A percentile compares a stretch with the other conserved stretches of the same genome.
These are phyloP conservation scores for Penicillium oxalicum DNA, from an alignment of 2,329 filamentous ascomycete genomes.

Conservation along the genomic window DNA sequence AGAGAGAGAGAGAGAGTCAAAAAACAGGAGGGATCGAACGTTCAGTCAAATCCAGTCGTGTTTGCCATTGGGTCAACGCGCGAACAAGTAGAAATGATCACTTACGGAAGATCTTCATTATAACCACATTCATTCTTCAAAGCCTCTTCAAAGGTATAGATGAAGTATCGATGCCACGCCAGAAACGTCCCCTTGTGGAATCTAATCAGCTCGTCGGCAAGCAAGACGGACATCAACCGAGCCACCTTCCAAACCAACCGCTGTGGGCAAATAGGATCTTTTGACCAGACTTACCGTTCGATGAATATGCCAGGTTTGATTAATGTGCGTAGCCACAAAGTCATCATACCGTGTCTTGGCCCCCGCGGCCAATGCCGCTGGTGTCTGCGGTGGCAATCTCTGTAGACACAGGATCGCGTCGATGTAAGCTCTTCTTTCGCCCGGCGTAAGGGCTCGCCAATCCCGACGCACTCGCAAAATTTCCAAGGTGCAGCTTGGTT, in stretches of 20 bases:
- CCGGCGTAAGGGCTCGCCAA: conserved; percentile 28
- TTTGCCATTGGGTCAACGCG: no score
- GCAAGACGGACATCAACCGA: conserved; percentile 8
- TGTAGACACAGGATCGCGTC: conserved; percentile 44
- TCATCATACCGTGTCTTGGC: conserved; percentile 48
- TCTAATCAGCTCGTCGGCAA: neutral
- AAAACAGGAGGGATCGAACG: no score
- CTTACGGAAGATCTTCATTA: conserved; percentile 28
- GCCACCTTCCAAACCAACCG: neutral
- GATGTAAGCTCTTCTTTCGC: conserved; percentile 40
- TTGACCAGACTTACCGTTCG: conserved; percentile 18
- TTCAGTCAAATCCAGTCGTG: no score
- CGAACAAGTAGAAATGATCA: neutral
- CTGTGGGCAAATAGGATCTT: neutral
- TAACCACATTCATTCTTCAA: conserved; percentile 37
- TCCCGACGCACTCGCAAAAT: conserved; percentile 22
- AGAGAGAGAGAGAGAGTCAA: neutral
- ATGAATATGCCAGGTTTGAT: conserved; percentile 44
- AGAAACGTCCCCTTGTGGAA: conserved; percentile 21
- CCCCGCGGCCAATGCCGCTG: conserved; percentile 35
- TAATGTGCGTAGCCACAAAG: conserved; percentile 47
- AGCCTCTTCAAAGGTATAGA: conserved; percentile 28
- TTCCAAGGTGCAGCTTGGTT: conserved; percentile 9
- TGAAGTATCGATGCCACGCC: conserved; percentile 34
- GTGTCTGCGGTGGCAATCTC: conserved; percentile 32